Conservation (phyloP, 2,329 filamentous ascomycete species). For the Fusarium decemcellulare region DNA sequence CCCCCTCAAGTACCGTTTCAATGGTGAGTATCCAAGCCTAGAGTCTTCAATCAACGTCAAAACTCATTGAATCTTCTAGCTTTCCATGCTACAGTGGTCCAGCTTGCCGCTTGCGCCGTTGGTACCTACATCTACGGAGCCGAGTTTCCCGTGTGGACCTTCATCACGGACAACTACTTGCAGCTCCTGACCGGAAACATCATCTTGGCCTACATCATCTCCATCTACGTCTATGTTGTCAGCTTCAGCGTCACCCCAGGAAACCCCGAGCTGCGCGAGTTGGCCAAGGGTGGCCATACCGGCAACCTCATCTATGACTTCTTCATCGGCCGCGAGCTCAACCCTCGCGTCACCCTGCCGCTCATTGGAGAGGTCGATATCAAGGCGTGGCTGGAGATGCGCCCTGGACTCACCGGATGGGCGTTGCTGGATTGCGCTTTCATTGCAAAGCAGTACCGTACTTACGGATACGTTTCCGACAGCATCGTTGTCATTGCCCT, state of each 20-base stretch:
- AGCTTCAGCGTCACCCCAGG: constrained; percentile 83
- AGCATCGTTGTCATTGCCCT: constrained; percentile 83
- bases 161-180: constrained; percentile 89
- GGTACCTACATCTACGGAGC: constrained; percentile 83
- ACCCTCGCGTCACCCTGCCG: constrained; percentile 84
- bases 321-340: constrained; percentile 96
- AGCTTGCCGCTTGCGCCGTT: constrained; percentile 74
- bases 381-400: constrained; percentile 88
- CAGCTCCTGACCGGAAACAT: constrained; percentile 88
- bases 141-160: constrained; percentile 88
- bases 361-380: constrained; percentile 88
- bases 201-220: constrained; percentile 77
- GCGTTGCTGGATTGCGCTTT: constrained; percentile 85
- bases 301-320: constrained; percentile 93
- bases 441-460: constrained; percentile 87
- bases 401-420: constrained; percentile 90
- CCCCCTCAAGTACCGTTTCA: constrained; percentile 84
- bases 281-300: constrained; percentile 83
- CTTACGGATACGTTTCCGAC: constrained; percentile 84
- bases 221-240: constrained; percentile 81
- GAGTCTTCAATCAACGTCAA: rapidly evolving
- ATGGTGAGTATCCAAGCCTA: constrained; percentile 60
- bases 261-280: constrained; percentile 78
- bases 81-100: constrained; percentile 79
- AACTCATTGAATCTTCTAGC: constrained; percentile 60